Base-by-base conservation (phyloP, 225 moss, liverwort and hornwort genomes). In the Sphagnum tenellum region DNA sequence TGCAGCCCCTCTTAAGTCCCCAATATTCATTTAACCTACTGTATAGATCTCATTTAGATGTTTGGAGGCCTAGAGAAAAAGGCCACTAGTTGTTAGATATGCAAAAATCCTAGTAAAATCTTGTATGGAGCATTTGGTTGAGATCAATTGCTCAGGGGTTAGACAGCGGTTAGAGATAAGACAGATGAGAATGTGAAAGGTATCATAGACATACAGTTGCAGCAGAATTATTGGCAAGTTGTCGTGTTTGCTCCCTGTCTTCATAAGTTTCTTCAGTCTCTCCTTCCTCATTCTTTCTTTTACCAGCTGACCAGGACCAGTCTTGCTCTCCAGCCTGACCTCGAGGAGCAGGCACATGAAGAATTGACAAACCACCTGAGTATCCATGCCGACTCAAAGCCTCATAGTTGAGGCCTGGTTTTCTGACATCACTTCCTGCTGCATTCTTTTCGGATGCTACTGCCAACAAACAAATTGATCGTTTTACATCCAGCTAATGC, bases 291-390 rank as follows among this genome's bases (percentile, higher is more conserved):
- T 69, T 74, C 69, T 91, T 88, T 55, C 88, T 81, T 72, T 95
- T 89, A 29, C 94, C 94, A 60, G 82, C 71, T 46, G 91, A 91
- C 94, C 94, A 92, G 7, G 82, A 82, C 94, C 94, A 95, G 71
- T 89, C 75, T 12, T 78, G 74, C 10, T 82, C 82, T 46, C 73
- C 80, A 12, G 44, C 67, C 45, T 80, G 85, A 60, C 82, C 70
- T 57, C 72, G 77, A 3, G 91, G 91, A 8, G 86, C 83, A 49
- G 94, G 94, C 55, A 95, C 86, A 61, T 95, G 73, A 74, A 95
- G 82, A 48, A 95, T 82, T 57, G 91, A 91, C 14, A 83, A 78
- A 63, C 94, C 86, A 9, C 94, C 89, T 4, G 86, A 69, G 76
- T 95, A 95, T 45, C 94, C 94, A 70, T 91, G 89, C 60, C 88